A percentile compares a stretch with the other conserved stretches of the same genome.
phyloP scores from a whole-genome alignment of 164 flowering plant genomes.

The Warburgia ugandensis region DNA sequence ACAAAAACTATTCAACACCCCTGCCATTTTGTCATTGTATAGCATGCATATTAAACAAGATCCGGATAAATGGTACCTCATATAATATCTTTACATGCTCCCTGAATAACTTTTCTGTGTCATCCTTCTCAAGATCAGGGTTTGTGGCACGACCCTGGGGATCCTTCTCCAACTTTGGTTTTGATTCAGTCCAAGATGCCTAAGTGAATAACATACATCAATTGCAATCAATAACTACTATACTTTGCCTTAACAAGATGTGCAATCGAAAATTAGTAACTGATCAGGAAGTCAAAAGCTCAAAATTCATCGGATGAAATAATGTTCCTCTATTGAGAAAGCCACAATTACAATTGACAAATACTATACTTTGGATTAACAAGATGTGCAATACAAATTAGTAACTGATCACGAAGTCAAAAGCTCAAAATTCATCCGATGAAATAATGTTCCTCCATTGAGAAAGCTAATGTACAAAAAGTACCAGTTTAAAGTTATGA shows the following conservation, averaged over 20 bases:
- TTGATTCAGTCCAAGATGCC: constrained; percentile 98
- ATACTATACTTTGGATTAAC: too few species aligned
- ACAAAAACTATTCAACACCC: too few species aligned
- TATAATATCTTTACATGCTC: constrained; percentile 72
- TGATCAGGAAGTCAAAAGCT: background rate
- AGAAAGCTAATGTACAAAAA: too few species aligned
- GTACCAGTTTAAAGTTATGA: too few species aligned
- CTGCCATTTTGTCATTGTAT: too few species aligned
- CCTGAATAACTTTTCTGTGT: constrained; percentile 84
- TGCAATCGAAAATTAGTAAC: background rate
- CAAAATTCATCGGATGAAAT: background rate
- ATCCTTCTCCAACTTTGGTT: constrained; percentile 81
- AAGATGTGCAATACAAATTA: background rate
- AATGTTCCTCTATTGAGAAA: too few species aligned
- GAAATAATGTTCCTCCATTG: too few species aligned
- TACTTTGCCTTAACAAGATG: background rate
- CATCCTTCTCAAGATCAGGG: constrained; percentile 67
- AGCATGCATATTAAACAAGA: background rate
- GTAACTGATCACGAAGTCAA: background rate
- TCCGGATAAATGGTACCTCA: constrained; percentile 45
- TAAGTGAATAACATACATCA: constrained; percentile 13
- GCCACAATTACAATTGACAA: too few species aligned
- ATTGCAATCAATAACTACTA: background rate
- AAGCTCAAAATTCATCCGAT: background rate
- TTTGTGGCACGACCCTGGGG: constrained; percentile 87